These are phyloP conservation scores for Lithohypha guttulata DNA, from an alignment of 2,329 filamentous ascomycete genomes.

Conservation along the genomic window DNA sequence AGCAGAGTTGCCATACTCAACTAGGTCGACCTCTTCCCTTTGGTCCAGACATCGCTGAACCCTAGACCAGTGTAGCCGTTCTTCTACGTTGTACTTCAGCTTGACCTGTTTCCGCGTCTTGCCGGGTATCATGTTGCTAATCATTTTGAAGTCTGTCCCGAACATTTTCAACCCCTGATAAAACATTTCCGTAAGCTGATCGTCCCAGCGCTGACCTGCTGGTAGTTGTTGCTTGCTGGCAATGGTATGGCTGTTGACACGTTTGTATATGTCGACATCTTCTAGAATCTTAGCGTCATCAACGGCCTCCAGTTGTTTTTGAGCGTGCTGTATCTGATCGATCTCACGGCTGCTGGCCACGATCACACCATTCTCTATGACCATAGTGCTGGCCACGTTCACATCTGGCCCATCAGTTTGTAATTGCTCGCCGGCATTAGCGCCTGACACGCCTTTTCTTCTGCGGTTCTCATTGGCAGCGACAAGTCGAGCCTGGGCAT, in stretches of 20 bases:
- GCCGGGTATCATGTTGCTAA: constrained; percentile 50
- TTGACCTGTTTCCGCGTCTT: constrained; percentile 53
- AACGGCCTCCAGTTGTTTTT: constrained; percentile 34
- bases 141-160: constrained; percentile 51
- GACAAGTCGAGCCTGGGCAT: constrained; percentile 1
- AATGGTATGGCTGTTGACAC: constrained; percentile 37
- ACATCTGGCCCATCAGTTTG: constrained; percentile 4
- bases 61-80: constrained; percentile 43
- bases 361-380: constrained; percentile 48
- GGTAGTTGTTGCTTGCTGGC: constrained; percentile 38
- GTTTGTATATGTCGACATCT: constrained; percentile 34
- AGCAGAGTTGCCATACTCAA: constrained; percentile 36
- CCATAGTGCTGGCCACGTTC: constrained; percentile 36
- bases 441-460: constrained; percentile 25
- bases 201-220: constrained; percentile 43
- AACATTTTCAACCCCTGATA: constrained; percentile 53
- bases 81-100: constrained; percentile 52
- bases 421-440: constrained; percentile 22
- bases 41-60: constrained; percentile 43
- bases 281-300: constrained; percentile 35
- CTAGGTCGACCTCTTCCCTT: constrained; percentile 33
- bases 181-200: constrained; percentile 49
- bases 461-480: constrained; percentile 11
- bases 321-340: constrained; percentile 45
- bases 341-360: constrained; percentile 44